phyloP scores from a whole-genome alignment of 176 grass and related monocot genomes.

The Dactylis glomerata region DNA sequence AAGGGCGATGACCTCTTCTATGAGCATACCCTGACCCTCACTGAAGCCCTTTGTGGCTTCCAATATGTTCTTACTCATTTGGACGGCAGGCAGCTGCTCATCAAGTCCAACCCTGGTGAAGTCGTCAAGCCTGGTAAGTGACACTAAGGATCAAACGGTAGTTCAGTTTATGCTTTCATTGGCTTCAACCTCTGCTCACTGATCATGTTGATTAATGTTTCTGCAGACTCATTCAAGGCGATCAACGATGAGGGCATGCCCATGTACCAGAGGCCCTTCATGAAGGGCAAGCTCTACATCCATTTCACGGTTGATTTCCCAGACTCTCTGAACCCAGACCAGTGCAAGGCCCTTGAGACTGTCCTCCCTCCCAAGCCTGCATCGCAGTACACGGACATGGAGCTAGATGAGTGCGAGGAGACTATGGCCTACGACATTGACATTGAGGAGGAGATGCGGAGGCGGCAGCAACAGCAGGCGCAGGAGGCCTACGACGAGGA shows the following conservation, averaged over 20 bases:
- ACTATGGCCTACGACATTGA: conserved; percentile 66
- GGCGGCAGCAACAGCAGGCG: conserved; percentile 66
- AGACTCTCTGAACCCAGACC: too few relatives aligned
- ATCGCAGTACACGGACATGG: conserved; percentile 69
- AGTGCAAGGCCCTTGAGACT: too few relatives aligned
- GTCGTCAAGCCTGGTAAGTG: conserved; percentile 64
- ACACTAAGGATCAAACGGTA: too few relatives aligned
- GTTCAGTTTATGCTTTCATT: background rate
- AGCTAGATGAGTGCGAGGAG: conserved; percentile 88
- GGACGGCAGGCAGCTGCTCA: conserved; percentile 68
- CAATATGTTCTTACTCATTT: conserved; percentile 61
- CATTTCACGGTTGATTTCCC: background rate
- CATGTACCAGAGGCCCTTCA: conserved; percentile 76
- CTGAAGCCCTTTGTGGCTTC: conserved; percentile 55
- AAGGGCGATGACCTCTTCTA: conserved; percentile 66
- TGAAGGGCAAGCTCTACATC: conserved; percentile 93
- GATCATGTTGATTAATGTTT: background rate
- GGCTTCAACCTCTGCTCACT: background rate
- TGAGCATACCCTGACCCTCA: conserved; percentile 50
- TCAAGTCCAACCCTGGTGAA: conserved; percentile 80
- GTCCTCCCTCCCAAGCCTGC: conserved; percentile 43
- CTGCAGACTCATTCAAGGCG: conserved; percentile 72
- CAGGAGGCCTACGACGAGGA: conserved; percentile 90
- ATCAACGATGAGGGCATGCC: conserved; percentile 92
- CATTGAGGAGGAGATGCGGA: conserved; percentile 76